Base-by-base conservation (phyloP, 73 alveolate genomes). In the Paramecium octaurelia region DNA sequence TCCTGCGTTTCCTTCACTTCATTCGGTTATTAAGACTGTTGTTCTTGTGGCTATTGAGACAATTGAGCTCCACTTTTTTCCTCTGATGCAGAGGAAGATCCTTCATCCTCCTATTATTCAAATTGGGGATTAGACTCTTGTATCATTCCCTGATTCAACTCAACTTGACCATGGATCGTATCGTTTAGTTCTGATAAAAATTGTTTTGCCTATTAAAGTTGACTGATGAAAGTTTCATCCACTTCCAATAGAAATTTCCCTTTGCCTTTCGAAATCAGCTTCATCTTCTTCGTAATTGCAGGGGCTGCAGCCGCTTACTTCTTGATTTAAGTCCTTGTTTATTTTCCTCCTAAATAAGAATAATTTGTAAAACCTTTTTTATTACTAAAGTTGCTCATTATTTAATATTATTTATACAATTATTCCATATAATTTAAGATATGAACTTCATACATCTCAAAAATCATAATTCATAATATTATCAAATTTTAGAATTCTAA, bases 1-100 rank as follows among this genome's bases (percentile, higher is more conserved):
- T 80, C 91, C 29, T 80, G 27, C 6, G 75, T 80, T 44, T 46
- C 91, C 57, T 48, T 80, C 20, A 80, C 91, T 43, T 43, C 91
- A 80, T 46, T 46, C 4, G 88, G 64, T 75, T 73, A 73, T 73
- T 73, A 38, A 36, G 54, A 20, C 40, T 31, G 16, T 40, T 31
- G 34, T 36, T 73, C 84, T 31, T 27, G 42, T 31, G 24, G 27
- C 7, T 27, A 34, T 27, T 64, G 20, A 31, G 84, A 64, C 31
- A 16, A 11, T 73, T 35, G 87, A 31, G 35, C 46, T 6, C 21
- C 59, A 73, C 87, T 73, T 73, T 73, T 73, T 12, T 73, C 87
- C 0, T 73, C 87, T 29, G 87, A 73, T 1, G 23, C 27, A 29
- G 87, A 73, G 1, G 87, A 73, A 2, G 60, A 73, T 73, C 60